Evolutionary conservation across 805 yeast genomes (phyloP).

Genomic region (Alloascoidea africana): DNA sequence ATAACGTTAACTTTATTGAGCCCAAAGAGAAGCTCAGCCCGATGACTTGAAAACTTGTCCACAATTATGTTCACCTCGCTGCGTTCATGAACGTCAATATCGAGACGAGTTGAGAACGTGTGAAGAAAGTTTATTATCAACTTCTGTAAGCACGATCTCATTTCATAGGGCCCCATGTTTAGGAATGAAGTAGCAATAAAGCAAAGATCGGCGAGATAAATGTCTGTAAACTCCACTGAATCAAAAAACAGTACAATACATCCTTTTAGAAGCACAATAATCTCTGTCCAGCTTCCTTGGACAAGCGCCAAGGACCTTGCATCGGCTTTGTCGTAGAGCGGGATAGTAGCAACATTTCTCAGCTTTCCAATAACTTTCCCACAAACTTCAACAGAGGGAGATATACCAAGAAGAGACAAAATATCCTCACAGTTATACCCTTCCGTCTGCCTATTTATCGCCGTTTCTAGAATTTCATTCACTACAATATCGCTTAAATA

Average conservation of each 20-base stretch:
- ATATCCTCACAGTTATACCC: constrained; percentile 34
- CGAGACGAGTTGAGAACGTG: constrained; percentile 44
- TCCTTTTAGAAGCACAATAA: constrained; percentile 49
- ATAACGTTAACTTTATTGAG: not conserved
- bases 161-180: constrained; percentile 33
- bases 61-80: constrained; percentile 27
- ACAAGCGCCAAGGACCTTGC: constrained; percentile 22
- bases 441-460: constrained; percentile 63
- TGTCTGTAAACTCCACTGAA: constrained; percentile 17
- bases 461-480: constrained; percentile 61
- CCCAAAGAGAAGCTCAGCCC: not conserved
- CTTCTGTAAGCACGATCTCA: constrained; percentile 46
- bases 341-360: constrained; percentile 28
- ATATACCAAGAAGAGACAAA: constrained; percentile 41
- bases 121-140: constrained; percentile 55
- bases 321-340: constrained; percentile 28
- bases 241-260: constrained; percentile 58
- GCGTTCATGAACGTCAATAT: constrained; percentile 25
- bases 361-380: constrained; percentile 46
- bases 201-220: constrained; percentile 48
- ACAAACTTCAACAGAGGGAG: constrained; percentile 62
- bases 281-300: constrained; percentile 56
- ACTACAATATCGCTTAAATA: constrained; percentile 40
- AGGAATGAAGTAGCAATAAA: constrained; percentile 46
- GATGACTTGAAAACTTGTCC: not conserved